Conservation (phyloP, 805 yeast genomes). For the Yamadazyma laniorum region DNA sequence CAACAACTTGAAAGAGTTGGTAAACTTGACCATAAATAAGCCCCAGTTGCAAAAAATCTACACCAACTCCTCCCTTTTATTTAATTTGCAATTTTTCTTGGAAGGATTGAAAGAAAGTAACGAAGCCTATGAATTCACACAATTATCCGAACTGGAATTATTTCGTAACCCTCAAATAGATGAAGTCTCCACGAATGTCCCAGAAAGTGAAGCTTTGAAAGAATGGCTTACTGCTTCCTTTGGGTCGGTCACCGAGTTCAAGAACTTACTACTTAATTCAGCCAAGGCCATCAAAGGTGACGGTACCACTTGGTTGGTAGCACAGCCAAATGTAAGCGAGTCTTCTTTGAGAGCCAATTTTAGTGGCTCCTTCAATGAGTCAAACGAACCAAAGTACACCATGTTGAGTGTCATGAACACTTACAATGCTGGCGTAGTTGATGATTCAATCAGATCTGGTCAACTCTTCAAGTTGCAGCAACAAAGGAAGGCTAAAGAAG, state of each 20-base stretch:
- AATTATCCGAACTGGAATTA: slow-evolving; percentile 29
- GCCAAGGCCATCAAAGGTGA: slow-evolving; percentile 78
- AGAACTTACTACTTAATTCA: slow-evolving; percentile 64
- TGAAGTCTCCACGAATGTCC: slow-evolving; percentile 32
- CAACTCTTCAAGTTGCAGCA: slow-evolving; percentile 45
- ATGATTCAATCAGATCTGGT: slow-evolving; percentile 54
- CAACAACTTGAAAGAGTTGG: slow-evolving; percentile 29
- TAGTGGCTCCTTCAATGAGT: slow-evolving; percentile 4
- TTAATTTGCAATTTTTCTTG: slow-evolving; percentile 48
- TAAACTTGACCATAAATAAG: slow-evolving; percentile 42
- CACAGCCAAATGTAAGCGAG: slow-evolving; percentile 43
- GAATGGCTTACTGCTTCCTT: slow-evolving; percentile 59
- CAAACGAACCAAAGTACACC: slow-evolving; percentile 24
- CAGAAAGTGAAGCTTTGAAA: slow-evolving; percentile 33
- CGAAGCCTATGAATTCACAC: slow-evolving; percentile 14
- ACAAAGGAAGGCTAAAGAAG: slow-evolving; percentile 31
- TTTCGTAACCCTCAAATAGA: slow-evolving; percentile 43
- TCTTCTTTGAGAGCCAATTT: slow-evolving; percentile 20
- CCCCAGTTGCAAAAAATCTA: slow-evolving; percentile 45
- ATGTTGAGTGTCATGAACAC: slow-evolving; percentile 71
- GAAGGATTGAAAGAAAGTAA: slow-evolving; percentile 39
- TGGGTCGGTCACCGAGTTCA: slow-evolving; percentile 75
- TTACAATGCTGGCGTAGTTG: slow-evolving; percentile 88
- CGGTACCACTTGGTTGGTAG: slow-evolving; percentile 89
- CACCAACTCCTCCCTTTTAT: slow-evolving; percentile 45